These are phyloP conservation scores for Cyclocybe cylindracea DNA, from an alignment of 768 basidiomycete species.

Conservation along the genomic window DNA sequence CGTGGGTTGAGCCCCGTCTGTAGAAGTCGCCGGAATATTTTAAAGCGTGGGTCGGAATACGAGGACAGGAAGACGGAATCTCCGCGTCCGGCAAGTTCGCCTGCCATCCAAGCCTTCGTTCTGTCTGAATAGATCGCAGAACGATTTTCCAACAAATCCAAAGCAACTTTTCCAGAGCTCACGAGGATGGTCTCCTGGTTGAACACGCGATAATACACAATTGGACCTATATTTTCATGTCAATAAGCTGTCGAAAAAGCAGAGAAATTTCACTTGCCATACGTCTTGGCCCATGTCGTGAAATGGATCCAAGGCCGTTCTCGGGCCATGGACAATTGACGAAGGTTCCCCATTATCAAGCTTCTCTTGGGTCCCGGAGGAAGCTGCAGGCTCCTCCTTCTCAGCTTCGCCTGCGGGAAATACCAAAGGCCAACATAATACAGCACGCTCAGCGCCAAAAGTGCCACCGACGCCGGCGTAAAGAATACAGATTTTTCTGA, in stretches of 20 bases:
- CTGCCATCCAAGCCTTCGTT: slow-evolving; percentile 33
- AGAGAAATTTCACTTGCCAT: slow-evolving; percentile 12
- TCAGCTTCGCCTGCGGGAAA: background rate
- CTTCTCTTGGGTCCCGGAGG: slow-evolving; percentile 27
- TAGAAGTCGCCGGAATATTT: slow-evolving; percentile 35
- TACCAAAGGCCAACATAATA: slow-evolving; percentile 10
- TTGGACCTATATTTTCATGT: slow-evolving; percentile 29
- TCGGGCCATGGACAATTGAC: slow-evolving; percentile 19
- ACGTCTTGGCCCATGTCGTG: slow-evolving; percentile 17
- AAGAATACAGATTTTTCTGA: background rate
- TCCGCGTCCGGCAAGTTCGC: slow-evolving; percentile 30
- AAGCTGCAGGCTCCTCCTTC: slow-evolving; percentile 11
- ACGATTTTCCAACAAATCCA: slow-evolving; percentile 48
- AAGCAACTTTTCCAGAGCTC: slow-evolving; percentile 41
- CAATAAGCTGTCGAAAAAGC: background rate
- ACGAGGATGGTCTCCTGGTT: slow-evolving; percentile 44
- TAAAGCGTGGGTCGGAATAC: slow-evolving; percentile 32
- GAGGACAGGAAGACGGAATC: slow-evolving; percentile 31
- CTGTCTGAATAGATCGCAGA: slow-evolving; percentile 52
- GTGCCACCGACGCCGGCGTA: background rate
- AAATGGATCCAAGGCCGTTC: slow-evolving; percentile 15
- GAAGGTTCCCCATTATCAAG: slow-evolving; percentile 25
- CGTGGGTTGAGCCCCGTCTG: slow-evolving; percentile 36
- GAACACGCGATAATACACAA: slow-evolving; percentile 40
- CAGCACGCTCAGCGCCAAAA: background rate